Conservation (phyloP, 2,329 filamentous ascomycete species). For the Stenocarpella maydis region DNA sequence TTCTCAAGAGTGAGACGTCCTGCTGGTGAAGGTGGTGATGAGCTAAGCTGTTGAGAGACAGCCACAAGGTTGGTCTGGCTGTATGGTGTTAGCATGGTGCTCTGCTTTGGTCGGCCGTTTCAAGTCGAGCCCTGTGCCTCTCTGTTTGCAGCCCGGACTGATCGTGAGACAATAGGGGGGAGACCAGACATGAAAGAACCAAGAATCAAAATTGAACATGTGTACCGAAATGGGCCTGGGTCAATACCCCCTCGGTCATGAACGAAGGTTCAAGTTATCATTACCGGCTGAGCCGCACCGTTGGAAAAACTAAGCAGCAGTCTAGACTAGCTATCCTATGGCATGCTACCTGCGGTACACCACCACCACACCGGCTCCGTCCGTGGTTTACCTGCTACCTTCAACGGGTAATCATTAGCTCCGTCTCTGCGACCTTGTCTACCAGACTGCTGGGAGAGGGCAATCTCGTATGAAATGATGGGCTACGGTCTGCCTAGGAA, state of each 20-base stretch:
- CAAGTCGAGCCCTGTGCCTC: conserved; percentile 1
- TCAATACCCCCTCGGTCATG: not conserved
- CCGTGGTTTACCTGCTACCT: too few relatives aligned
- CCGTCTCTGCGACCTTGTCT: conserved; percentile 8
- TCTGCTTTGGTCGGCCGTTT: conserved; percentile 4
- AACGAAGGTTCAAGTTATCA: not conserved
- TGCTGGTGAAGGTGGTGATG: not conserved
- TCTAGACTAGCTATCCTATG: too few relatives aligned
- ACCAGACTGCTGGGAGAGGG: not conserved
- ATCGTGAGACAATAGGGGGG: not conserved
- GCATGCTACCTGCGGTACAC: too few relatives aligned
- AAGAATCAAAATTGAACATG: conserved; percentile 7
- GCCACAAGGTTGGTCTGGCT: not conserved
- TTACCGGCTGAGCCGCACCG: not conserved
- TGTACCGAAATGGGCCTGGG: conserved; percentile 15
- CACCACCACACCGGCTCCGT: not conserved
- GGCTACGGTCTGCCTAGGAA: too few relatives aligned
- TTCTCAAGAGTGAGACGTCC: not conserved
- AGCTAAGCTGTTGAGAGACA: not conserved
- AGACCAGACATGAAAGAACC: not conserved
- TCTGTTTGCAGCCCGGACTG: not conserved
- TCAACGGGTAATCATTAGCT: too few relatives aligned
- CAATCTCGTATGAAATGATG: not conserved
- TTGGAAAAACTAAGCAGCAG: not conserved
- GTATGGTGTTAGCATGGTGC: not conserved